These are phyloP conservation scores for Dittrichia graveolens DNA, from an alignment of 129 eudicot species.

Conservation along the genomic window DNA sequence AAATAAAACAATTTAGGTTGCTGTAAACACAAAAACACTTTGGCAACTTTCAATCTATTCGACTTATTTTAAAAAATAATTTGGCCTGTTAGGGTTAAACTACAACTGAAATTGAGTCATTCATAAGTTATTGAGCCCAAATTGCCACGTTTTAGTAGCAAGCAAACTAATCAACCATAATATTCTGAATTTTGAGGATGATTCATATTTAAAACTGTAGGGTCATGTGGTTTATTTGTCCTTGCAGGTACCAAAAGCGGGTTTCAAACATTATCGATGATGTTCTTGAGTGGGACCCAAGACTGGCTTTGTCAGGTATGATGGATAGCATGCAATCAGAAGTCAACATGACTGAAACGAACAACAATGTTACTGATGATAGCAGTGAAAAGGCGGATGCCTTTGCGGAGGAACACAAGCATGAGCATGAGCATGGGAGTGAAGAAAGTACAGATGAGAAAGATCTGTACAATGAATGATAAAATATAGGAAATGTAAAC, in stretches of 20 bases:
- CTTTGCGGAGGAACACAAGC: conserved; percentile 28
- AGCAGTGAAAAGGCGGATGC: conserved; percentile 24
- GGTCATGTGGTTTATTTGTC: neutral
- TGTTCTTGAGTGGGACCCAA: conserved; percentile 95
- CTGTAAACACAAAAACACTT: neutral
- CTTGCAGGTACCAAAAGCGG: conserved; percentile 88
- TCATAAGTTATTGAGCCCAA: neutral
- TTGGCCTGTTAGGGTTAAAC: neutral
- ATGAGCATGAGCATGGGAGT: conserved; percentile 32
- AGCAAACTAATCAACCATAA: neutral
- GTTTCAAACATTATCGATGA: conserved; percentile 97
- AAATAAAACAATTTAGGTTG: neutral
- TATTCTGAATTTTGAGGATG: neutral
- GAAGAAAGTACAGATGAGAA: conserved; percentile 46
- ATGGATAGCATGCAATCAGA: conserved; percentile 76
- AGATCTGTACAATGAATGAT: conserved; percentile 39
- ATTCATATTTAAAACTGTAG: neutral
- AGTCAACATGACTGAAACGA: conserved; percentile 59
- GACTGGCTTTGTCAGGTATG: conserved; percentile 92
- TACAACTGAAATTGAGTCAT: neutral
- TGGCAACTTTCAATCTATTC: neutral
- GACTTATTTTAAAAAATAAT: neutral
- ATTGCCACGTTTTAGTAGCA: neutral
- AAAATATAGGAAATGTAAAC: conserved; percentile 44
- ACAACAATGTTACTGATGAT: conserved; percentile 41